phyloP scores from a whole-genome alignment of 305 asterid genomes.

The Nicotiana rustica region DNA sequence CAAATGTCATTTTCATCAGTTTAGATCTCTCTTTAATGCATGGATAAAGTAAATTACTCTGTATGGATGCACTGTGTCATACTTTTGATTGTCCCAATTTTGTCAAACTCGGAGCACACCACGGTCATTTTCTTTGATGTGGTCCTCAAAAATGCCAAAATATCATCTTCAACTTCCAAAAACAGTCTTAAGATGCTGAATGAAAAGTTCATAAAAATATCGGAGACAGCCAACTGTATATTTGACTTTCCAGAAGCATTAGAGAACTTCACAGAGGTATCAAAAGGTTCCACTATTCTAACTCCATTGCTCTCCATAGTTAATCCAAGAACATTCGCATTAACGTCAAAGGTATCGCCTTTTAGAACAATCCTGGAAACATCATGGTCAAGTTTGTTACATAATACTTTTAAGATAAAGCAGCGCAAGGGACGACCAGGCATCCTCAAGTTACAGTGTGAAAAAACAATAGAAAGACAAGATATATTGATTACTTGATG shows the following conservation, averaged over 20 bases:
- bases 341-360: slow-evolving; percentile 68
- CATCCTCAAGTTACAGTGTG: background rate
- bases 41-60: background rate
- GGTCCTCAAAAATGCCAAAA: slow-evolving; percentile 85
- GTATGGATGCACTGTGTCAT: slow-evolving; percentile 36
- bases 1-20: slow-evolving; percentile 5
- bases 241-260: slow-evolving; percentile 77
- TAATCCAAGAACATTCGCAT: slow-evolving; percentile 80
- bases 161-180: slow-evolving; percentile 93
- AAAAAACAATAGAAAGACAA: background rate
- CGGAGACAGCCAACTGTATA: slow-evolving; percentile 75
- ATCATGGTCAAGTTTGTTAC: slow-evolving; percentile 40
- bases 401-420: background rate
- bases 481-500: background rate
- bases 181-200: slow-evolving; percentile 89
- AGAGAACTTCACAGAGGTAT: slow-evolving; percentile 68
- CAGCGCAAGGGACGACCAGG: slow-evolving; percentile 25
- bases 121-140: slow-evolving; percentile 81
- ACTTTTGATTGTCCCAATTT: slow-evolving; percentile 81
- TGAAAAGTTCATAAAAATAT: slow-evolving; percentile 92
- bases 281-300: slow-evolving; percentile 94
- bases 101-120: slow-evolving; percentile 89
- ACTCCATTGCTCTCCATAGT: slow-evolving; percentile 98
- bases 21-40: slow-evolving; percentile 9
- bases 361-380: slow-evolving; percentile 79